These are phyloP conservation scores for Oenanthe sinensis DNA, from an alignment of 129 eudicot genomes.

Conservation along the genomic window DNA sequence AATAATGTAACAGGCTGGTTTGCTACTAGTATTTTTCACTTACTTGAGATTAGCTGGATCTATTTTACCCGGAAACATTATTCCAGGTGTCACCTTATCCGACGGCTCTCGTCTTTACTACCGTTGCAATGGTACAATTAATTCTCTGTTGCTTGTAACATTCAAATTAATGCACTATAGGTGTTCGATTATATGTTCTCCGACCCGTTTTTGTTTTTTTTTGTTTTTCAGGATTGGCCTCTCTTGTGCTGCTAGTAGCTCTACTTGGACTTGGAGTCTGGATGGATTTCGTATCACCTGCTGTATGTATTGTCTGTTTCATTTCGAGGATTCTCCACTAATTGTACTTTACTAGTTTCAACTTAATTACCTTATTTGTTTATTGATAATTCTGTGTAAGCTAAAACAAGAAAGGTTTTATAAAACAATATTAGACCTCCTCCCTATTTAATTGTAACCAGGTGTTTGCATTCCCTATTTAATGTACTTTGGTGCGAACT, in stretches of 20 bases:
- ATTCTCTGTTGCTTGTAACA: background rate
- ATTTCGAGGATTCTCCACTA: background rate
- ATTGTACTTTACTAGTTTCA: background rate
- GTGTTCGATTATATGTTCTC: background rate
- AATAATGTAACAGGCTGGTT: background rate
- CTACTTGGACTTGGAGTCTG: constrained; percentile 56
- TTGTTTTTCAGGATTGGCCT: constrained; percentile 46
- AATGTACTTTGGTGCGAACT: background rate
- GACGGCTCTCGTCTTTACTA: constrained; percentile 80
- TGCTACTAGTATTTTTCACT: constrained; percentile 35
- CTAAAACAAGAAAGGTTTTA: too few relatives aligned
- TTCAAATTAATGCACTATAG: background rate
- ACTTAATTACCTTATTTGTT: background rate
- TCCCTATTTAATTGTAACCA: too few relatives aligned
- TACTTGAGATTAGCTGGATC: constrained; percentile 73
- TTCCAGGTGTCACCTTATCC: constrained; percentile 65
- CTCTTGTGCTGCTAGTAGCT: constrained; percentile 52
- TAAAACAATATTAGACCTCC: too few relatives aligned
- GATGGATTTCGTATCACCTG: constrained; percentile 51
- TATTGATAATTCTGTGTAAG: too few relatives aligned
- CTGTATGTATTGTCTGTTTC: constrained; percentile 39
- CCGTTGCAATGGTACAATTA: constrained; percentile 67
- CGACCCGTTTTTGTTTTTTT: background rate
- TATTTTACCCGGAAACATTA: constrained; percentile 57
- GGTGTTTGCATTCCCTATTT: background rate